Conservation (phyloP, 345 rosid species). For the Boechera stricta region DNA sequence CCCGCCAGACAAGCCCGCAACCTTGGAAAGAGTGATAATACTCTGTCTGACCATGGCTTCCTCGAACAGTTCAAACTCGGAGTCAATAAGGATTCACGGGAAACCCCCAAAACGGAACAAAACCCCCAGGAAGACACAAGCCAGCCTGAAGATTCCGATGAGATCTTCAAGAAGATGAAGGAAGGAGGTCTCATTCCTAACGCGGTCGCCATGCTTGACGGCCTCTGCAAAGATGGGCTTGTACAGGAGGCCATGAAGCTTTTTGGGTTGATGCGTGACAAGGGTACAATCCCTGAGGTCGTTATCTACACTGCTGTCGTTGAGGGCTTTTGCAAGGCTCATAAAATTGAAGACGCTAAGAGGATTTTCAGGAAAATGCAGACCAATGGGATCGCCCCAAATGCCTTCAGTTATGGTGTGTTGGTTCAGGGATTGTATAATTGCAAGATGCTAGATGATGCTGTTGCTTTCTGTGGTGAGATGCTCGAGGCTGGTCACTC, state of each 20-base stretch:
- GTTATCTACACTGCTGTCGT: constrained; percentile 93
- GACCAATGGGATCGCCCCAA: constrained; percentile 64
- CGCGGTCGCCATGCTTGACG: constrained; percentile 96
- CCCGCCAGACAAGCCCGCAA: constrained; percentile 5
- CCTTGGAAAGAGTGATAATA: constrained; percentile 34
- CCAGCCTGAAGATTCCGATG: constrained; percentile 55
- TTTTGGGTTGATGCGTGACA: constrained; percentile 79
- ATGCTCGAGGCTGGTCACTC: constrained; percentile 93
- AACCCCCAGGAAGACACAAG: constrained; percentile 26
- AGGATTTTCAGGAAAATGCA: constrained; percentile 89
- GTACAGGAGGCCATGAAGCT: constrained; percentile 92
- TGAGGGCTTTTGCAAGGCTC: constrained; percentile 87
- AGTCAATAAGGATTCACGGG: constrained; percentile 42
- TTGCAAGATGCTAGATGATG: constrained; percentile 64
- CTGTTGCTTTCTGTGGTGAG: constrained; percentile 60
- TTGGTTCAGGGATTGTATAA: constrained; percentile 72
- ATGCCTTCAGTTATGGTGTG: constrained; percentile 69
- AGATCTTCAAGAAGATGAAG: constrained; percentile 84
- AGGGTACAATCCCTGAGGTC: constrained; percentile 87
- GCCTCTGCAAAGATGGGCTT: constrained; percentile 93
- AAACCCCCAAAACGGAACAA: constrained; percentile 25
- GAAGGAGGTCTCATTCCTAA: constrained; percentile 89
- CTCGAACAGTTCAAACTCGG: constrained; percentile 73
- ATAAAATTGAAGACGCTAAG: constrained; percentile 75
- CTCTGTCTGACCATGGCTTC: constrained; percentile 59